A percentile compares a stretch with the other conserved stretches of the same genome.
These are phyloP conservation scores for Mortierella sp. DNA, from an alignment of 371 early-diverging fungal species.

Conservation along the genomic window DNA sequence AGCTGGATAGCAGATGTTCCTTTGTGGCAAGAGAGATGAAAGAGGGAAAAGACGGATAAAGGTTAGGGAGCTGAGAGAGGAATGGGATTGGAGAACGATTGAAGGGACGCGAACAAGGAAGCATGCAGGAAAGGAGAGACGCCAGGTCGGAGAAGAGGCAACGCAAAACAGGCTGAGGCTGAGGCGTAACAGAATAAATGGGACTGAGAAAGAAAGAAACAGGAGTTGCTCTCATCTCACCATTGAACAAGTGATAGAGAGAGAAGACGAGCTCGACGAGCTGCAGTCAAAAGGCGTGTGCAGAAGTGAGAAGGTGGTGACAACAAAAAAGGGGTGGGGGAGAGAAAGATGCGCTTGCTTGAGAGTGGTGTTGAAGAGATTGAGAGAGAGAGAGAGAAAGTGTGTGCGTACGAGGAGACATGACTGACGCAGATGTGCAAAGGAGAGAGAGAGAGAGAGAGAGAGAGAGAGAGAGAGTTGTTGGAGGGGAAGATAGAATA, in stretches of 20 bases:
- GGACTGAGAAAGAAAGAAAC: not conserved
- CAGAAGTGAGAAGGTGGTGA: not conserved
- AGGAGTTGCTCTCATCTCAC: not conserved
- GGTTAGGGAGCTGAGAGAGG: no score
- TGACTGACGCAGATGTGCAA: not conserved
- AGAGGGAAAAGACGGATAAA: no score
- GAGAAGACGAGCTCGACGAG: not conserved
- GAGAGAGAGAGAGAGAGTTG: constrained; percentile 23
- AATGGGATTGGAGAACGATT: no score
- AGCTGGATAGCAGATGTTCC: no score
- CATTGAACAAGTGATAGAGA: not conserved
- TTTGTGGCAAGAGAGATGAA: no score
- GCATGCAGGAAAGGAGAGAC: not conserved
- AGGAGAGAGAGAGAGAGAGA: not conserved
- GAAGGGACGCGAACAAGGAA: not conserved
- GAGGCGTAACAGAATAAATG: not conserved
- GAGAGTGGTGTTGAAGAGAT: not conserved
- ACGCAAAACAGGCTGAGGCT: no score
- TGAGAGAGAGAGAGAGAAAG: constrained; percentile 5
- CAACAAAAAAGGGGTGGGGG: not conserved
- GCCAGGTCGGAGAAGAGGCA: not conserved
- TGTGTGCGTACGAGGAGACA: not conserved
- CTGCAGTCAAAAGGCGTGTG: not conserved
- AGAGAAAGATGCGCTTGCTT: no score
- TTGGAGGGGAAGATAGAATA: not conserved